Conservation (phyloP, 371 early-diverging fungal genomes). For the Zancudomyces culisetae region DNA sequence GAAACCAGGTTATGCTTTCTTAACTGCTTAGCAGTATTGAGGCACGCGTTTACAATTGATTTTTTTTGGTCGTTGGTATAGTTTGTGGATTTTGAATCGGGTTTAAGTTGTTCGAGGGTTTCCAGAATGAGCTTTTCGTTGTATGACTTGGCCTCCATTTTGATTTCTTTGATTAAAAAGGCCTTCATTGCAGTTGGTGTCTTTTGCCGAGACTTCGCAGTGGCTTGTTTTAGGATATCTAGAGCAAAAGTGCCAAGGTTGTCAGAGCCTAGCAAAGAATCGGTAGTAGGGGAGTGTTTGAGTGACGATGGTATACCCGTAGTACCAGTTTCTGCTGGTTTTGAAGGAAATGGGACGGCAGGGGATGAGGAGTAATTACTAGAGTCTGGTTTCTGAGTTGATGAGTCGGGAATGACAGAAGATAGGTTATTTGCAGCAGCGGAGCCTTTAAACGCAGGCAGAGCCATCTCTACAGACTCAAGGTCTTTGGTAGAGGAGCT, state of each 20-base stretch:
- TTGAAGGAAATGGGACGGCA: no score
- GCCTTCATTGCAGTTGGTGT: conserved; percentile 1
- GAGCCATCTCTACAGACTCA: no score
- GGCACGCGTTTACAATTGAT: conserved; percentile 2
- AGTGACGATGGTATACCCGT: no score
- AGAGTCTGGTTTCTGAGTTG: neutral
- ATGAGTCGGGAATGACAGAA: neutral
- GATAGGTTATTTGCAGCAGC: neutral
- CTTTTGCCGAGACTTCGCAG: conserved; percentile 1
- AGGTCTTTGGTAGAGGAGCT: neutral
- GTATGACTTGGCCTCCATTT: neutral
- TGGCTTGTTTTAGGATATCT: no score
- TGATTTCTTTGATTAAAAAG: neutral
- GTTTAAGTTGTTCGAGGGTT: neutral
- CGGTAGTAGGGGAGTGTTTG: no score
- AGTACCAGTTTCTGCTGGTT: no score
- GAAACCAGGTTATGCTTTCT: neutral
- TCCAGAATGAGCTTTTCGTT: neutral
- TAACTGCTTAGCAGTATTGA: neutral
- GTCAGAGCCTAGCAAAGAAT: no score
- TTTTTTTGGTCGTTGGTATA: conserved; percentile 4
- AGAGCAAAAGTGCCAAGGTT: no score
- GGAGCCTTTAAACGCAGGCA: no score
- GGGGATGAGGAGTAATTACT: neutral
- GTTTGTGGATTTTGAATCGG: neutral